Evolutionary conservation across 164 flowering plant species (phyloP).

Genomic region (Warburgia ugandensis): DNA sequence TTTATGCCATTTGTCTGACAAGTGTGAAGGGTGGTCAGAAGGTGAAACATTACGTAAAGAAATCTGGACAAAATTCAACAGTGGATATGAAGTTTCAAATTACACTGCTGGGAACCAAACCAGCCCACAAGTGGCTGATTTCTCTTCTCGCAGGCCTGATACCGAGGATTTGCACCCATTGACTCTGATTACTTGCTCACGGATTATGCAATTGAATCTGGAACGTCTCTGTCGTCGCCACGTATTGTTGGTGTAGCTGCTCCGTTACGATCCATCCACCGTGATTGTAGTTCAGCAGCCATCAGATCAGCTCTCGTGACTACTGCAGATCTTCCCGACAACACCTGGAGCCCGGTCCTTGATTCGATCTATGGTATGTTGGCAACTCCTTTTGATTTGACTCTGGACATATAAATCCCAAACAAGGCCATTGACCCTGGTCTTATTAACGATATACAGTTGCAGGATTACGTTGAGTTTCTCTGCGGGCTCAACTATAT

Average conservation of each 20-base stretch:
- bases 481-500: constrained; percentile 43
- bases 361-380: no score
- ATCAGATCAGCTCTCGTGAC: constrained; percentile 38
- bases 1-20: constrained; percentile 4
- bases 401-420: constrained; percentile 34
- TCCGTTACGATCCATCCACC: constrained; percentile 28
- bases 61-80: constrained; percentile 13
- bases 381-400: constrained; percentile 35
- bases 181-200: no score
- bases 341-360: constrained; percentile 16
- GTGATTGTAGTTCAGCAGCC: constrained; percentile 41
- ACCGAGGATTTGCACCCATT: constrained; percentile 38
- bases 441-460: constrained; percentile 29
- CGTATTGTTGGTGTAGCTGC: constrained; percentile 37
- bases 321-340: constrained; percentile 21
- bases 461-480: constrained; percentile 34
- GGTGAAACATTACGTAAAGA: constrained; percentile 31
- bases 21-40: background rate
- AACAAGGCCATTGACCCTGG: constrained; percentile 47
- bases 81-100: constrained; percentile 29
- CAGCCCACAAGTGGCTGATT: constrained; percentile 52
- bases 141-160: constrained; percentile 46
- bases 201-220: constrained; percentile 26
- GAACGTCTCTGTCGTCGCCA: constrained; percentile 43
- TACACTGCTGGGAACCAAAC: constrained; percentile 32